Conservation (phyloP, 345 rosid genomes). For the Pelargonium nanum region DNA sequence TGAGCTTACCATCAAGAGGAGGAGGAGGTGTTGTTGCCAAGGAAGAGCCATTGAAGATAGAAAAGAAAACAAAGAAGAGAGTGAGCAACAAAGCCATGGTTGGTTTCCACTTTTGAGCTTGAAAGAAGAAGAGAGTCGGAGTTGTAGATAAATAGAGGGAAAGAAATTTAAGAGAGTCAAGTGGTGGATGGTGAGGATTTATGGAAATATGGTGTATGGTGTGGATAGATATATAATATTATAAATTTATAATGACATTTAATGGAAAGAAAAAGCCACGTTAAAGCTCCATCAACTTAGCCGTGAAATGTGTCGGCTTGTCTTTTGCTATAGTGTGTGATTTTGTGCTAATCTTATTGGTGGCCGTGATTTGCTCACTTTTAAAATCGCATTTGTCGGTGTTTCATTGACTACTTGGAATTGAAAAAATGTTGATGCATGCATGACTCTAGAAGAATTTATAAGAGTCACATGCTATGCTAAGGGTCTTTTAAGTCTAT, state of each 20-base stretch:
- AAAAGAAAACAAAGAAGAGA: constrained; percentile 6
- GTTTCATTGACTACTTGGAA: too few species aligned
- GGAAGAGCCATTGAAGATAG: constrained; percentile 3
- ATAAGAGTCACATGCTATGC: background rate
- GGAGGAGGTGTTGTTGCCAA: constrained; percentile 5
- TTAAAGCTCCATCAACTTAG: constrained; percentile 15
- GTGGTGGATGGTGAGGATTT: background rate
- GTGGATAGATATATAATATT: background rate
- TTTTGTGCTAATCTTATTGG: too few species aligned
- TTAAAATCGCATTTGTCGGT: too few species aligned
- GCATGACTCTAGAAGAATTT: background rate
- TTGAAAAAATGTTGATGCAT: too few species aligned
- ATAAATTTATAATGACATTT: too few species aligned
- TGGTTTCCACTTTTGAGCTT: background rate
- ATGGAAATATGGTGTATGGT: background rate
- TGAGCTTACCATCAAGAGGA: constrained; percentile 25
- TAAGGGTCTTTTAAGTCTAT: background rate
- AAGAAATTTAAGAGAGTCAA: background rate
- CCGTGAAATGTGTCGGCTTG: constrained; percentile 20
- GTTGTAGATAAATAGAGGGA: background rate
- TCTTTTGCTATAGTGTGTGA: too few species aligned
- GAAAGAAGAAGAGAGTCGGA: background rate
- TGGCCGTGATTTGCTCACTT: too few species aligned
- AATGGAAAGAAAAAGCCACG: background rate
- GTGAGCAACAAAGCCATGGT: background rate